phyloP scores from a whole-genome alignment of 106 monocot species.

The Phalaenopsis aphrodite region DNA sequence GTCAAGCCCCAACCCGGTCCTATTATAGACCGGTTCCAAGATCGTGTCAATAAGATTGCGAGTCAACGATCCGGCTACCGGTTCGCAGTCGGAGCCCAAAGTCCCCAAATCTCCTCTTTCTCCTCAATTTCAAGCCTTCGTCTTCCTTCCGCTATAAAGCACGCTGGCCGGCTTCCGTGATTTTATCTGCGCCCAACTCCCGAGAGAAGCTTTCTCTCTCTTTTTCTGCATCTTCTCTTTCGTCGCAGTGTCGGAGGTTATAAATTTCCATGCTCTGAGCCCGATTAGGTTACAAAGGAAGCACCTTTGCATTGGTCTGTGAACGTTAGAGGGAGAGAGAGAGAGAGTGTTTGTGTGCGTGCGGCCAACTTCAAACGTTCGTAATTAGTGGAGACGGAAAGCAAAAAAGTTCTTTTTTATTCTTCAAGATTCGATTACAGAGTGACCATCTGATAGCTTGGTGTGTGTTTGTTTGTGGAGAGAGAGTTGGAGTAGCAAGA shows the following conservation, averaged over 20 bases:
- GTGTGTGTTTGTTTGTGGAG: neutral
- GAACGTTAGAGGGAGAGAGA: neutral
- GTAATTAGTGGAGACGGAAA: neutral
- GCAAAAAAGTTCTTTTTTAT: neutral
- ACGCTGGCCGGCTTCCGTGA: neutral
- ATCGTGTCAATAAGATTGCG: neutral
- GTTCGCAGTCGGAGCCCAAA: neutral
- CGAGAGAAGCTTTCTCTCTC: neutral
- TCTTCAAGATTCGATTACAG: neutral
- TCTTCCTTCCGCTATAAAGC: neutral
- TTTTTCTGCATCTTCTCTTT: neutral
- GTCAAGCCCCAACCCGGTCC: neutral
- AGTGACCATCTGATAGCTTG: neutral
- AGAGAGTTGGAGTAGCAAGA: neutral
- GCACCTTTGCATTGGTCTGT: neutral
- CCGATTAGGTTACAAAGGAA: neutral
- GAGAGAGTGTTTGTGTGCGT: neutral
- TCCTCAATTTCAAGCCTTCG: neutral
- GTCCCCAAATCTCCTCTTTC: constrained; percentile 3
- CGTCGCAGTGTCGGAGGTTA: neutral
- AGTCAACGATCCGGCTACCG: neutral
- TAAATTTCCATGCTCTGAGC: neutral
- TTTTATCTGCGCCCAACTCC: neutral
- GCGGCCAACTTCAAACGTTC: neutral
- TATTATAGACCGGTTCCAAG: neutral